phyloP scores from a whole-genome alignment of 495 filamentous ascomycete genomes.

The Neurospora hispaniola region DNA sequence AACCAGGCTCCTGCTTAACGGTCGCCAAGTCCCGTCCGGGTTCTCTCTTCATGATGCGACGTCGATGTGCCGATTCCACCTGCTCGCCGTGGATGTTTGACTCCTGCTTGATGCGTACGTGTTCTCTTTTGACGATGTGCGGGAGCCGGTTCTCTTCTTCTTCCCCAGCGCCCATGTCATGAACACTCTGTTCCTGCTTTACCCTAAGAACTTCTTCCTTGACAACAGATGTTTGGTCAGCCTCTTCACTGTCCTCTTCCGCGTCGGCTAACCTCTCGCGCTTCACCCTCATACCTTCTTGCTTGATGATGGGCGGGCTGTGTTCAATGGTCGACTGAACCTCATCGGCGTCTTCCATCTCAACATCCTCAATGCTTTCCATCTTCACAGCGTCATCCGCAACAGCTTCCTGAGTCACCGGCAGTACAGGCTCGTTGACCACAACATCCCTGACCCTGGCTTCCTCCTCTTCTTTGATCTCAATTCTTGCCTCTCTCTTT shows the following conservation, averaged over 20 bases:
- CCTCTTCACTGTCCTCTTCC: neutral
- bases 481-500: constrained; percentile 10
- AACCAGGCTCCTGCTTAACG: neutral
- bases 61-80: neutral
- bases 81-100: neutral
- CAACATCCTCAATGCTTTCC: neutral
- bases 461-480: constrained; percentile 1
- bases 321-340: neutral
- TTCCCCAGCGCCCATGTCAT: neutral
- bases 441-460: neutral
- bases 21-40: neutral
- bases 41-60: neutral
- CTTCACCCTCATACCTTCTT: neutral
- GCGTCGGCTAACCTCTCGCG: neutral
- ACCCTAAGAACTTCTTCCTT: neutral
- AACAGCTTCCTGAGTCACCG: neutral
- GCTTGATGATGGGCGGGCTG: neutral
- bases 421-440: neutral
- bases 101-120: neutral
- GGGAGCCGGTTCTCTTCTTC: neutral
- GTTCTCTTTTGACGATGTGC: neutral
- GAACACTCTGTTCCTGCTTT: neutral
- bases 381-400: neutral
- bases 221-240: neutral
- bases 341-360: neutral